phyloP scores from a whole-genome alignment of 1,284 basidiomycete genomes.

The Cryptococcus sp. region DNA sequence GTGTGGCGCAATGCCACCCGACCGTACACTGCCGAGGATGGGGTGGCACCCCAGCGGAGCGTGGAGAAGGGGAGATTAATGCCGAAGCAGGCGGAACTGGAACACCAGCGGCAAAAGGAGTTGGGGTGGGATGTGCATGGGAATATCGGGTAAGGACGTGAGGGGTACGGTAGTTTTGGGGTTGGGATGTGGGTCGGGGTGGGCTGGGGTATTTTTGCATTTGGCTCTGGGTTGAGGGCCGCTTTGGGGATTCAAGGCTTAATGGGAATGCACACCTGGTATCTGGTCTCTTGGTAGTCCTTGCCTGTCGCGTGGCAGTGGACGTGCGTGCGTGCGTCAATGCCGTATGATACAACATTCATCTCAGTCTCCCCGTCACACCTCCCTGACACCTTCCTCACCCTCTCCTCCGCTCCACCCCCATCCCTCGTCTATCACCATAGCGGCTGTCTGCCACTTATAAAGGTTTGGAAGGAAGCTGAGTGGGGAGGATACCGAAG shows the following conservation, averaged over 20 bases:
- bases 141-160: constrained; percentile 8
- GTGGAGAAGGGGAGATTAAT: constrained; percentile 38
- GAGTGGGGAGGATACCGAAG: constrained; percentile 80
- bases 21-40: constrained; percentile 39
- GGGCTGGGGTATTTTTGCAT: background rate
- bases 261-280: background rate
- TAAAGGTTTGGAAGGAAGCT: constrained; percentile 82
- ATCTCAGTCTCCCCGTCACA: background rate
- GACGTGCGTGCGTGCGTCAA: background rate
- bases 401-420: background rate
- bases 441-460: constrained; percentile 55
- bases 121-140: constrained; percentile 48
- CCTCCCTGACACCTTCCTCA: too few relatives aligned
- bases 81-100: constrained; percentile 38
- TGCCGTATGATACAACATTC: constrained; percentile 6
- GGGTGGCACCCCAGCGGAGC: constrained; percentile 31
- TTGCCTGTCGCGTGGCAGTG: background rate
- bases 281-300: background rate
- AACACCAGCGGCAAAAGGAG: constrained; percentile 46
- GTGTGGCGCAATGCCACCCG: constrained; percentile 40
- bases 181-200: background rate
- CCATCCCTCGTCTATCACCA: background rate
- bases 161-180: background rate
- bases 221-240: background rate
- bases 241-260: background rate